Percentiles rank a stretch among this genome's conserved stretches.
phyloP scores from a whole-genome alignment of 305 asterid genomes.

The Ruellia speciosa region DNA sequence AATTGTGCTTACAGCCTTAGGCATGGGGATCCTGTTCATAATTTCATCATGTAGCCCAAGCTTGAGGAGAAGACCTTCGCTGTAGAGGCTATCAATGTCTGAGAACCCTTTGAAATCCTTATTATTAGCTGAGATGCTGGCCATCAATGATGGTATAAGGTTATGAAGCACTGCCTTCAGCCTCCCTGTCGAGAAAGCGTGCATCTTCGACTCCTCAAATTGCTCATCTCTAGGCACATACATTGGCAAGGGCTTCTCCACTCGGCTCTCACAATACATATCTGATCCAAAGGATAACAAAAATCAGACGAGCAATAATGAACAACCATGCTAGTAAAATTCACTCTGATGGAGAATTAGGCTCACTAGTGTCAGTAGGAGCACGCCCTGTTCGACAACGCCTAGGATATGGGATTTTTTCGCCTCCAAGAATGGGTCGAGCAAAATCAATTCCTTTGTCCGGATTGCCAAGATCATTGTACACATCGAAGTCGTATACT shows the following conservation, averaged over 20 bases:
- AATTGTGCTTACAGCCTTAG: slow-evolving; percentile 57
- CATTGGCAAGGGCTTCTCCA: slow-evolving; percentile 88
- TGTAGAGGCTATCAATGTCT: slow-evolving; percentile 79
- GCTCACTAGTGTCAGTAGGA: slow-evolving; percentile 65
- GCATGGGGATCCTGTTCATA: slow-evolving; percentile 61
- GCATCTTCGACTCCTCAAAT: slow-evolving; percentile 85
- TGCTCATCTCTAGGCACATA: slow-evolving; percentile 94
- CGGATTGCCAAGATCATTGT: slow-evolving; percentile 92
- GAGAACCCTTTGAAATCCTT: slow-evolving; percentile 76
- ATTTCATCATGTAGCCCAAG: slow-evolving; percentile 73
- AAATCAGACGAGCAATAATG: slow-evolving; percentile 10
- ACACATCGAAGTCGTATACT: slow-evolving; percentile 67
- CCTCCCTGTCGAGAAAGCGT: slow-evolving; percentile 76
- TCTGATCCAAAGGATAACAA: slow-evolving; percentile 28
- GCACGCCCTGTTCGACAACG: slow-evolving; percentile 86
- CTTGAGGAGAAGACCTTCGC: slow-evolving; percentile 74
- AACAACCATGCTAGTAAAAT: not conserved
- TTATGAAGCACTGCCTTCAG: slow-evolving; percentile 80
- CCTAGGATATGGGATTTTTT: slow-evolving; percentile 63
- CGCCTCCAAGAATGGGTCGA: slow-evolving; percentile 73
- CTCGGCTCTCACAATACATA: slow-evolving; percentile 63
- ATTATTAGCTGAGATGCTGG: slow-evolving; percentile 67
- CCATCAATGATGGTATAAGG: slow-evolving; percentile 67
- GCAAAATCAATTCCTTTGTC: slow-evolving; percentile 78
- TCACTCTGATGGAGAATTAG: not conserved